Base-by-base conservation (phyloP, 352 stramenopile genomes). In the Phytophthora pistaciae region DNA sequence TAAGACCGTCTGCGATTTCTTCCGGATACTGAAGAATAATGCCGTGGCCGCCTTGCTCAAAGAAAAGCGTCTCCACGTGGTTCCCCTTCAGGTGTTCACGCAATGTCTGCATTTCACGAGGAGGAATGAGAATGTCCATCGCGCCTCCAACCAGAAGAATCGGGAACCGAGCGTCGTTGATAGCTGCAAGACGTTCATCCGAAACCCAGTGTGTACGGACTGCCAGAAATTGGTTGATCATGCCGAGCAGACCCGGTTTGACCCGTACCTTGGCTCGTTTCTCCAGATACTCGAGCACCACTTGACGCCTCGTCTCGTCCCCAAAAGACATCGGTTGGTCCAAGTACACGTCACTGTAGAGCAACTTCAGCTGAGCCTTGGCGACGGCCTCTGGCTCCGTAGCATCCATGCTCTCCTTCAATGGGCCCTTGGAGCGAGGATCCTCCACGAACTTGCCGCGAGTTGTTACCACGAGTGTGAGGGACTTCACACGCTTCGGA, bases 381-480 rank as follows among this genome's bases (percentile, higher is more conserved):
- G 78, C 66, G 20, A 87, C 63, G n/a, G 74, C 72, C 3, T 56
- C 33, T 0, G 72, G 60, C 25, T 82, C 75, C 2, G 66, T 83
- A 0, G 75, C 64, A 52, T 79, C 63, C 36, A 82, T 57, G n/a
- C 56, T 78, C 31, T 70, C 60, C 49, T 67, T 65, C 60, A 80
- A 73, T 16, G 67, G 63, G 33, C 70, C 67, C 46, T 69, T 70
- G 13, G 75, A 77, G 20, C 69, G 68, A 46, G 77, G 66, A 25
- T 82, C 79, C 55, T 74, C 65, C 2, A 55, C 36, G 61, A 66
- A 79, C 46, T 82, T 82, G 25, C 82, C 82, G 8, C 77, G 65
- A 0, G 82, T 84, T 18, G 83, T 85, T 6, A 86, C 80, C 20
- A 88, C 67, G 0, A 91, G 70, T 4, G 78, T 75, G 10, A 91